phyloP scores from a whole-genome alignment of 495 filamentous ascomycete species.

The Hyaloscypha hepaticicola region DNA sequence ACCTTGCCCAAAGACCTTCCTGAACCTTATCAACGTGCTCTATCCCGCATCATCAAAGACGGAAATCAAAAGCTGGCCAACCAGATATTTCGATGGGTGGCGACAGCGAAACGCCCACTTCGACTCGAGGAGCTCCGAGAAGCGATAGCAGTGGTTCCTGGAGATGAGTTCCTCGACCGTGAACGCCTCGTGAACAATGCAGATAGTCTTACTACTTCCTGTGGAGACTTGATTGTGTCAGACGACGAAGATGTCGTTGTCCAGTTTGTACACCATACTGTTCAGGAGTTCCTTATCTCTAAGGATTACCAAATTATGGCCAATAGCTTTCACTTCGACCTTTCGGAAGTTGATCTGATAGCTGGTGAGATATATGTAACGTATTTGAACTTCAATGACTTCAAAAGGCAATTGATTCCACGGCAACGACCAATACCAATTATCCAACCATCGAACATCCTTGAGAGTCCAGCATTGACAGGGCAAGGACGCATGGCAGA shows the following conservation, averaged over 20 bases:
- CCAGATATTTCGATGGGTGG: conserved; percentile 32
- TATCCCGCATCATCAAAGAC: conserved; percentile 23
- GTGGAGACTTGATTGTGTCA: conserved; percentile 33
- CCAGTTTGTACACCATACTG: conserved; percentile 36
- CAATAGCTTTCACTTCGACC: conserved; percentile 17
- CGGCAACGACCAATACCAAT: no score
- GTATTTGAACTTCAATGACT: no score
- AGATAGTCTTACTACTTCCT: conserved; percentile 30
- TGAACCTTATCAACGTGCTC: no score
- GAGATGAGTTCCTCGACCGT: conserved; percentile 6
- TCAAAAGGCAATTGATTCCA: no score
- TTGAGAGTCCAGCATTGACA: no score
- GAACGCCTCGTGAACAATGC: conserved; percentile 28
- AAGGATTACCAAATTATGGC: neutral
- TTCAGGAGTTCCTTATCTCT: conserved; percentile 29
- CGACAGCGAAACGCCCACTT: conserved; percentile 33
- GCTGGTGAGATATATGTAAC: no score
- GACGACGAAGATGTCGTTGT: conserved; percentile 38
- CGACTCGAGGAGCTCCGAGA: conserved; percentile 34
- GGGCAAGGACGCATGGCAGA: no score
- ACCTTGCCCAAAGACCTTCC: no score
- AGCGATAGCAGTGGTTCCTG: conserved; percentile 25
- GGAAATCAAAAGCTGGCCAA: conserved; percentile 9
- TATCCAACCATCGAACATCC: no score
- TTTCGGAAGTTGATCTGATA: conserved; percentile 13